Evolutionary conservation across 345 rosid species (phyloP).

Genomic region (Rhodamnia rubescens): DNA sequence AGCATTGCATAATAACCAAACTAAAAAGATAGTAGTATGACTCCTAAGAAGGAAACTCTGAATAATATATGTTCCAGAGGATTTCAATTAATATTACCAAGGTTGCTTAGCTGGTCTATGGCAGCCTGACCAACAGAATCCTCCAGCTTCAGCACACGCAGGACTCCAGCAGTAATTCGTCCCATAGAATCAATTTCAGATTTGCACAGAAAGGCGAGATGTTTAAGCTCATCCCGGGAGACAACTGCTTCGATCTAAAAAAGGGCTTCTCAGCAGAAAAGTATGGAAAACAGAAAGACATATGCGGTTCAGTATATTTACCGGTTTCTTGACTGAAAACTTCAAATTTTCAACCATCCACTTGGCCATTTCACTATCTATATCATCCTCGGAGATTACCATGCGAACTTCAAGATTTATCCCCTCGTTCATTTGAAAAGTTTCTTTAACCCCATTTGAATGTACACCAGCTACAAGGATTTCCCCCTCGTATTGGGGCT

Average conservation of each 20-base stretch:
- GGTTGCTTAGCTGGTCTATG: slow-evolving; percentile 82
- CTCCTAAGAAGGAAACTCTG: not conserved
- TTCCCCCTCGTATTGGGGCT: slow-evolving; percentile 48
- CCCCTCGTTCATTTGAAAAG: slow-evolving; percentile 44
- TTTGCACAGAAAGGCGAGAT: slow-evolving; percentile 65
- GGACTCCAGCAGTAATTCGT: slow-evolving; percentile 75
- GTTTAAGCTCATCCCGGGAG: slow-evolving; percentile 81
- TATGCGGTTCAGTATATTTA: slow-evolving; percentile 18
- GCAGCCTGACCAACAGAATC: slow-evolving; percentile 65
- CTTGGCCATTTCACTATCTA: slow-evolving; percentile 38
- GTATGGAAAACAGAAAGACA: not conserved
- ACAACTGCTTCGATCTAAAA: slow-evolving; percentile 79
- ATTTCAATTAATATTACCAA: slow-evolving; percentile 37
- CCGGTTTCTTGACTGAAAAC: slow-evolving; percentile 90
- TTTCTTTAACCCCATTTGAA: slow-evolving; percentile 52
- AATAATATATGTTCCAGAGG: not conserved
- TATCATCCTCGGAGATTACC: slow-evolving; percentile 42
- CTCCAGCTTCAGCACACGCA: slow-evolving; percentile 82
- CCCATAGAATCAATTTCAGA: slow-evolving; percentile 95
- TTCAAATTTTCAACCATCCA: slow-evolving; percentile 82
- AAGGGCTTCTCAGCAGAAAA: not conserved
- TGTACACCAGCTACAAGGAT: slow-evolving; percentile 9
- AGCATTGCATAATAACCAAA: not conserved
- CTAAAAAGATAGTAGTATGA: not conserved
- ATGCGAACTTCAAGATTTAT: slow-evolving; percentile 61